Evolutionary conservation across 768 basidiomycete genomes (phyloP).

Genomic region (Leccinum subgranulosum): DNA sequence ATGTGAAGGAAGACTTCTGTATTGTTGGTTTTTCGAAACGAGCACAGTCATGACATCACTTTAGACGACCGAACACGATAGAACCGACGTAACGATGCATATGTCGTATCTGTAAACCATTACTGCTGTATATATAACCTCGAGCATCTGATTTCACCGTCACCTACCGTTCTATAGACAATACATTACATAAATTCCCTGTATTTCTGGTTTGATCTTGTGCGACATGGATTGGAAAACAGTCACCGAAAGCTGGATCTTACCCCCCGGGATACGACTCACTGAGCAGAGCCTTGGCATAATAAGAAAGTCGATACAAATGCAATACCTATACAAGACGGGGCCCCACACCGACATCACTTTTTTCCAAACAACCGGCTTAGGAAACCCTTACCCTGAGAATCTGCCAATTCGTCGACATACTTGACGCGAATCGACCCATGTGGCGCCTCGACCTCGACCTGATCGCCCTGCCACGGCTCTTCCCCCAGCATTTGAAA

Average conservation of each 20-base stretch:
- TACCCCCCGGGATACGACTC: too few species aligned
- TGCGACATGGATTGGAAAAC: neutral
- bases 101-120: conserved; percentile 8
- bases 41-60: neutral
- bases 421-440: conserved; percentile 23
- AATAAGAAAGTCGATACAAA: neutral
- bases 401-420: conserved; percentile 8
- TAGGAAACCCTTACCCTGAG: conserved; percentile 15
- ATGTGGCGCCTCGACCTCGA: conserved; percentile 15
- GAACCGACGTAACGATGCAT: conserved; percentile 10
- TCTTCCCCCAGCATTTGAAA: conserved; percentile 13
- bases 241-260: too few species aligned
- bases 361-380: conserved; percentile 15
- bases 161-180: neutral
- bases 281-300: too few species aligned
- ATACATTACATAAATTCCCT: neutral
- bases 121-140: neutral
- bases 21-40: neutral
- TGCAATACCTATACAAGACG: neutral
- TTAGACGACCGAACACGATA: conserved; percentile 1
- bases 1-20: neutral
- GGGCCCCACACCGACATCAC: neutral
- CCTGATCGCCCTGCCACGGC: conserved; percentile 21
- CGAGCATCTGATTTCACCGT: neutral
- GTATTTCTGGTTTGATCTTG: neutral